Base-by-base conservation (phyloP, 805 yeast genomes). In the Spathaspora gorwiae region DNA sequence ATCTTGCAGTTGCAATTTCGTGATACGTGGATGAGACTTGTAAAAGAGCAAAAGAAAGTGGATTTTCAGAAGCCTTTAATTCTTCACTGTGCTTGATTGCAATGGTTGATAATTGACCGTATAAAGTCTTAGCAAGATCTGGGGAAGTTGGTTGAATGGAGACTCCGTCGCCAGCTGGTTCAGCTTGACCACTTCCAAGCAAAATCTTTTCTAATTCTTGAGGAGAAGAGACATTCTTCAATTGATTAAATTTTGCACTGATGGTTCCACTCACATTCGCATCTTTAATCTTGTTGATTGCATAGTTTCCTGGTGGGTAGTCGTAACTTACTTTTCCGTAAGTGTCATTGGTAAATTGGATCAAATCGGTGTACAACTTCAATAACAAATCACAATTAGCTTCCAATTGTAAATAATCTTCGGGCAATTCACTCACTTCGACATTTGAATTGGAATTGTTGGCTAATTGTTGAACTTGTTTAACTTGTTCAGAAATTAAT, bases 281-380 rank as follows among this genome's bases (percentile, higher is more conserved):
- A 54, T 87, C 92, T 49, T 76, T 75, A 50, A 86, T 64, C 60
- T 84, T 84, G 55, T 54, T 55, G 41, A 71, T 50, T 4, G 75
- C 67, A 26, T 65, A 61, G 62, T 68, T 70, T 6, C 72, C 75
- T 44, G 94, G 92, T 26, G 95, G 95, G 56, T 84, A 86, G 61
- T 87, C 95, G 60, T 87, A 87, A 40, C 86, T 78, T 54, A 84
- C 85, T 49, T 84, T 79, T 56, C 78, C 88, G 58, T 80, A 87
- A 36, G 90, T 87, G 41, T 69, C 72, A 48, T 62, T 59, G 50
- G 69, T 65, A 55, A 61, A 63, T 24, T 62, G 70, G 47, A 71
- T 68, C 54, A 71, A 65, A 51, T 71, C 76, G 40, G 73, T 80
- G 65, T 83, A 82, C 47, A 81, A 76, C 41, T 71, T 72, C 60